Evolutionary conservation across 768 basidiomycete genomes (phyloP).

Genomic region (Mycena rosella): DNA sequence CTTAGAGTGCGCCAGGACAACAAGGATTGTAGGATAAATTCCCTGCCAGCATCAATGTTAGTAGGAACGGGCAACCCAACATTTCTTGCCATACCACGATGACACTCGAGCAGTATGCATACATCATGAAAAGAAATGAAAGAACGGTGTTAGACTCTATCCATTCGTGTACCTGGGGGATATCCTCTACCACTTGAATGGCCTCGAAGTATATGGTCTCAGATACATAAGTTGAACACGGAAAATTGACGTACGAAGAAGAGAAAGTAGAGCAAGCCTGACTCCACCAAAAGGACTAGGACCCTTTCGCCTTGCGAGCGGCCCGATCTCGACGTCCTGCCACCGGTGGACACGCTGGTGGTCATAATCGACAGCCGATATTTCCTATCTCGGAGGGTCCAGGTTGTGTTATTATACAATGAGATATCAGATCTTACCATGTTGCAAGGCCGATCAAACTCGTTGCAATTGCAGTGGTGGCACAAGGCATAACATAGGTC

Average conservation of each 20-base stretch:
- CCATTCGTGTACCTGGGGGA: constrained; percentile 25
- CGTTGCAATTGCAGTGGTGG: constrained; percentile 37
- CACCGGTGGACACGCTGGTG: too few relatives aligned
- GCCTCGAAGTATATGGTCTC: background rate
- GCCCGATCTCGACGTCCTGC: background rate
- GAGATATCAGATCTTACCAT: too few relatives aligned
- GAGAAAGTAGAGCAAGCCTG: background rate
- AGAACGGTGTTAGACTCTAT: constrained; percentile 8
- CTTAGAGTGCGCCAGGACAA: too few relatives aligned
- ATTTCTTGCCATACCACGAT: too few relatives aligned
- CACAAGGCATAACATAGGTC: constrained; percentile 37
- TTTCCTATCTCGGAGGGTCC: too few relatives aligned
- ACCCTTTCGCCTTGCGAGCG: constrained; percentile 28
- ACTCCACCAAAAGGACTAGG: background rate
- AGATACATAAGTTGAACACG: too few relatives aligned
- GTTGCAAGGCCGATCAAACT: constrained; percentile 36
- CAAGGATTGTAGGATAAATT: too few relatives aligned
- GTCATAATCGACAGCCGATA: constrained; percentile 16
- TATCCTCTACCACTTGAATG: constrained; percentile 3
- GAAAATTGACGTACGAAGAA: background rate
- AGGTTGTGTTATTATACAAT: too few relatives aligned
- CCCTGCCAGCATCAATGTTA: too few relatives aligned
- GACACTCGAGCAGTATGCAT: constrained; percentile 32
- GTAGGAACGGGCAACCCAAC: too few relatives aligned
- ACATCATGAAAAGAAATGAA: constrained; percentile 34